Conservation (phyloP, 129 eudicot genomes). For the Rutidosis leptorrhynchoides region DNA sequence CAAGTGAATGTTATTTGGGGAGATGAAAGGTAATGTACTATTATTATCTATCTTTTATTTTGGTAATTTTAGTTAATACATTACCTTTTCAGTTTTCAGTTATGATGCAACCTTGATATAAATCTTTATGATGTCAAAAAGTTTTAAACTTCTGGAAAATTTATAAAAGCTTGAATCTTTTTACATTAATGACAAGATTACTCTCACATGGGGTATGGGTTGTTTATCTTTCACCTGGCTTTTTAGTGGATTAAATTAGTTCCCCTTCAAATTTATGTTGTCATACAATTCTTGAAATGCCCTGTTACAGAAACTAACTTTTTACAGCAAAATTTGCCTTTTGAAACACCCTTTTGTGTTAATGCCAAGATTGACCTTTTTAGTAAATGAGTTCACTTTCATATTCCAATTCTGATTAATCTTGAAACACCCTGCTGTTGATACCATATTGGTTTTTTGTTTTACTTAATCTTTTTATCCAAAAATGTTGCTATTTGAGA, state of each 20-base stretch:
- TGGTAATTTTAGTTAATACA: background rate
- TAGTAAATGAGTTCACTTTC: background rate
- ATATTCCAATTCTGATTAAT: conserved; percentile 6
- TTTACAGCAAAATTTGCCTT: background rate
- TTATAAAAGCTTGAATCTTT: conserved; percentile 15
- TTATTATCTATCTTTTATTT: conserved; percentile 12
- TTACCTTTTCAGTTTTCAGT: background rate
- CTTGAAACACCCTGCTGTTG: conserved; percentile 13
- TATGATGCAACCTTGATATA: conserved; percentile 9
- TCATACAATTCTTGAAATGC: conserved; percentile 5
- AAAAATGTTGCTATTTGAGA: background rate
- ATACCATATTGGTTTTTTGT: background rate
- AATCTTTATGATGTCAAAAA: conserved; percentile 5
- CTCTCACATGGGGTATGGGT: conserved; percentile 26
- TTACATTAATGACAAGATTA: conserved; percentile 22
- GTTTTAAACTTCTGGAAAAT: background rate
- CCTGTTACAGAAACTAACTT: conserved; percentile 8
- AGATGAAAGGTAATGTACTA: conserved; percentile 72
- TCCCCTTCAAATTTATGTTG: background rate
- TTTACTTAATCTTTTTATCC: background rate
- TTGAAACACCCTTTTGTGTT: conserved; percentile 23
- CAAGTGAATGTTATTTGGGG: conserved; percentile 99
- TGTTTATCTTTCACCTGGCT: conserved; percentile 3
- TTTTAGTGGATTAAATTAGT: conserved; percentile 9
- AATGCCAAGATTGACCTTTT: conserved; percentile 14